Conservation (phyloP, 2,329 filamentous ascomycete species). For the Scolecobasidium constrictum region DNA sequence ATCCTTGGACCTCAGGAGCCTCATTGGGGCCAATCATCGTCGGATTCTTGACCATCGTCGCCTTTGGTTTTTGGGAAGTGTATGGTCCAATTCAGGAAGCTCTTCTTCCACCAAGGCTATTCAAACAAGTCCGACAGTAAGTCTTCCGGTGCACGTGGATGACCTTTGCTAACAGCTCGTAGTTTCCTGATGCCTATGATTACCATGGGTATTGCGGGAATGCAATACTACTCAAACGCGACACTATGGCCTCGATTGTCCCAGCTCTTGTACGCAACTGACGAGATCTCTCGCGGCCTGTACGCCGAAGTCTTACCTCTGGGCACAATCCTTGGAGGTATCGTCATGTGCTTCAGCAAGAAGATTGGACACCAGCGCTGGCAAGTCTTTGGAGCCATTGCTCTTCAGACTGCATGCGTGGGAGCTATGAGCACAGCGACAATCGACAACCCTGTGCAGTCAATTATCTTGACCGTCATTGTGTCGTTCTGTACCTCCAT, state of each 20-base stretch:
- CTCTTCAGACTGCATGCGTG: conserved; percentile 24
- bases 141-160: no score
- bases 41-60: conserved; percentile 18
- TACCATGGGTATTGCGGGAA: conserved; percentile 15
- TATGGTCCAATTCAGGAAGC: conserved; percentile 17
- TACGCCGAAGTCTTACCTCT: conserved; percentile 18
- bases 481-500: conserved; percentile 15
- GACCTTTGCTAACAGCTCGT: no score
- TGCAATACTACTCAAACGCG: conserved; percentile 19
- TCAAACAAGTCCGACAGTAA: conserved; percentile 16
- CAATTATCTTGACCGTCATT: conserved; percentile 23
- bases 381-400: conserved; percentile 25
- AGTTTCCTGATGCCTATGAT: conserved; percentile 15
- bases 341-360: conserved; percentile 3
- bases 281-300: conserved; percentile 17
- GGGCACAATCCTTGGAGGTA: conserved; percentile 3
- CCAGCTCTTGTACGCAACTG: conserved; percentile 14
- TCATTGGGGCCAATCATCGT: conserved; percentile 17
- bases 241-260: conserved; percentile 17
- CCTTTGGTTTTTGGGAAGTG: conserved; percentile 19
- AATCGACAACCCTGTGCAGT: conserved; percentile 21
- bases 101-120: conserved; percentile 20
- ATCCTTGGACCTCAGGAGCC: background rate
- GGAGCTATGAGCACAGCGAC: conserved; percentile 24
- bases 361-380: conserved; percentile 24